Percentiles rank a stretch among this genome's conserved stretches.
These are phyloP conservation scores for Colletotrichum acutatum DNA, from an alignment of 2,329 filamentous ascomycete species.

Conservation along the genomic window DNA sequence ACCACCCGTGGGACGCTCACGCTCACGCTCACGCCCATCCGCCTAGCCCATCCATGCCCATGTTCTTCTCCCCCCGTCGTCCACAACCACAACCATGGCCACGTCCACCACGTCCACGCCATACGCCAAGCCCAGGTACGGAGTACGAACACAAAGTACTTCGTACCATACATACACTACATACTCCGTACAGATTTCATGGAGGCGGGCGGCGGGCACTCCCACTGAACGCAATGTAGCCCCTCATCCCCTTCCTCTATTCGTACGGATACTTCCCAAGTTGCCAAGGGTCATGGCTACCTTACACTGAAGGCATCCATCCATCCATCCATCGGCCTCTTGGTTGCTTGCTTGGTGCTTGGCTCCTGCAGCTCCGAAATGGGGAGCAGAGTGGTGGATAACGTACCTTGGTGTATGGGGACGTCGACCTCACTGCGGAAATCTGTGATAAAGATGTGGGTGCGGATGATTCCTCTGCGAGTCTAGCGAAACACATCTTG, in stretches of 20 bases:
- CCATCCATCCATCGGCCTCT: neutral
- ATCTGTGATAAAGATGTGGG: conserved; percentile 23
- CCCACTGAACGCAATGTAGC: conserved; percentile 25
- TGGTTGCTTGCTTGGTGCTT: conserved; percentile 19
- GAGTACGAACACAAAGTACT: neutral
- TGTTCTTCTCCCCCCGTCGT: neutral
- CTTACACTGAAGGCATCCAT: too few relatives aligned
- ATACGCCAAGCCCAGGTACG: conserved; percentile 21
- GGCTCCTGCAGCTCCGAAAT: conserved; percentile 28
- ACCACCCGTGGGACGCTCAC: neutral
- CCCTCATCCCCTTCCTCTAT: neutral
- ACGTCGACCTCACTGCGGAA: conserved; percentile 23
- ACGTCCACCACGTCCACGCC: neutral
- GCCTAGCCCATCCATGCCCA: neutral
- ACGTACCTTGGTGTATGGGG: conserved; percentile 31
- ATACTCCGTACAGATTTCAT: conserved; percentile 15
- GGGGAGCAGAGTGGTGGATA: conserved; percentile 14
- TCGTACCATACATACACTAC: neutral
- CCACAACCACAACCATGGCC: conserved; percentile 1
- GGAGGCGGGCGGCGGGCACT: conserved; percentile 29
- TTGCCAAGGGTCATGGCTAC: too few relatives aligned
- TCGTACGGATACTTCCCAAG: too few relatives aligned
- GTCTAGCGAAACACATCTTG: conserved; percentile 22
- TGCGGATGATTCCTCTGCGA: conserved; percentile 20
- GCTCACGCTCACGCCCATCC: neutral